phyloP scores from a whole-genome alignment of 2,329 filamentous ascomycete genomes.

The Colletotrichum chlorophyti region DNA sequence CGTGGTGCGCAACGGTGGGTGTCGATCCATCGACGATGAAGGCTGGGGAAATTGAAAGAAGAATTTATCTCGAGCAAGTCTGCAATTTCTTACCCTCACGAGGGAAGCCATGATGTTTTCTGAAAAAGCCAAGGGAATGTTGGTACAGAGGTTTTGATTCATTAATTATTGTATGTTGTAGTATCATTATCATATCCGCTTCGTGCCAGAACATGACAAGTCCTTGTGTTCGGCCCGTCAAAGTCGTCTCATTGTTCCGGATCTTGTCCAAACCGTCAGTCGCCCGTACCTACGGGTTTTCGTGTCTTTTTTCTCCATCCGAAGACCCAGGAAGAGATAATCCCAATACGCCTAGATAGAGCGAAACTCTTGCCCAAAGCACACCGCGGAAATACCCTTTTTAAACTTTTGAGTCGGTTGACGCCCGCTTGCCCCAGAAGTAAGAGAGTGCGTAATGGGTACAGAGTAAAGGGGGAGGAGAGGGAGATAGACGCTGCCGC shows the following conservation, averaged over 20 bases:
- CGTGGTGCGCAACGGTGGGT: constrained; percentile 1
- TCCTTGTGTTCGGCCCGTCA: too few species aligned
- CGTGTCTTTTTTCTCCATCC: neutral
- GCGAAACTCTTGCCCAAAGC: constrained; percentile 25
- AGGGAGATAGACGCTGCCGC: too few species aligned
- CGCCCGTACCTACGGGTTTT: too few species aligned
- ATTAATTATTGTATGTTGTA: constrained; percentile 4
- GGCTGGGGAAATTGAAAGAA: neutral
- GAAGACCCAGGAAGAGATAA: constrained; percentile 7
- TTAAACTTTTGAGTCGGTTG: constrained; percentile 13
- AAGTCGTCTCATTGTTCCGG: neutral
- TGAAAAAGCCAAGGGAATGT: too few species aligned
- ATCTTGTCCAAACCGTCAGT: constrained; percentile 1
- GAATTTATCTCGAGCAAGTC: neutral
- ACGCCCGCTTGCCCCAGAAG: neutral
- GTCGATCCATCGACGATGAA: neutral
- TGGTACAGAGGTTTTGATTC: neutral
- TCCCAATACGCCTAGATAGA: constrained; percentile 14
- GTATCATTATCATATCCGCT: constrained; percentile 5
- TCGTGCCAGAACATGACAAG: too few species aligned
- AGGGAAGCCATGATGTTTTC: too few species aligned
- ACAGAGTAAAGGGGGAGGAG: neutral
- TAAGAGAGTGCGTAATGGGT: neutral
- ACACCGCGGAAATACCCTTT: constrained; percentile 11
- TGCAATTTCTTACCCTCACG: neutral